Conservation (phyloP, 441 rosid species). For the California macrophylla region DNA sequence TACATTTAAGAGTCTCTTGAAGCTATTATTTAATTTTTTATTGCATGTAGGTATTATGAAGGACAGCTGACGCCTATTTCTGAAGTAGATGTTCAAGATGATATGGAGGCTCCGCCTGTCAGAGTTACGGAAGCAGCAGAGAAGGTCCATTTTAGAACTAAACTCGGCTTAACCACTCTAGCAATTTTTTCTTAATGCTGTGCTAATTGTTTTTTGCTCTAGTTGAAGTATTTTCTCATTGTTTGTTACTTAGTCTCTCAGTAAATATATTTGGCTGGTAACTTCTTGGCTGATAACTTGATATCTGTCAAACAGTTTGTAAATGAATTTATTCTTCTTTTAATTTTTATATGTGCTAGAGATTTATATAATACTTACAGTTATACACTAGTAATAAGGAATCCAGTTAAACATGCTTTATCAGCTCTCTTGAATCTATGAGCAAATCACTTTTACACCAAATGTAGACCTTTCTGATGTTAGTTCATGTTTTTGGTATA, state of each 20-base stretch:
- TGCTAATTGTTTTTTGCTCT: neutral
- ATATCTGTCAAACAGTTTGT: neutral
- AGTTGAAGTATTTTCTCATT: too few relatives aligned
- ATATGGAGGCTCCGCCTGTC: slow-evolving; percentile 36
- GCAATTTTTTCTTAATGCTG: neutral
- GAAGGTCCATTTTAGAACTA: slow-evolving; percentile 43
- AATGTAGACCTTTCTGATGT: neutral
- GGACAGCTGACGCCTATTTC: slow-evolving; percentile 75
- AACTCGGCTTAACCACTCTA: neutral
- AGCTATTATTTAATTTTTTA: slow-evolving; percentile 6
- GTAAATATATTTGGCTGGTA: neutral
- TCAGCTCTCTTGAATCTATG: neutral
- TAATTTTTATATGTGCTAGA: too few relatives aligned
- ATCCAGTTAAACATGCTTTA: neutral
- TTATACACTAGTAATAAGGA: neutral
- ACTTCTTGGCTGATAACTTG: neutral
- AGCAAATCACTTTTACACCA: too few relatives aligned
- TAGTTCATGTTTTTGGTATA: neutral
- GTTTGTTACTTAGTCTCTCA: too few relatives aligned
- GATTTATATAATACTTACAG: too few relatives aligned
- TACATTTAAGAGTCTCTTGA: slow-evolving; percentile 5
- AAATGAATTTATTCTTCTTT: too few relatives aligned
- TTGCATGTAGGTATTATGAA: slow-evolving; percentile 62
- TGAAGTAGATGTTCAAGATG: slow-evolving; percentile 57
- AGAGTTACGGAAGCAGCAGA: slow-evolving; percentile 68